Percentiles rank a stretch among this genome's conserved stretches.
Conservation (phyloP, 306 rosid species). For the Elaeagnus macrophylla region DNA sequence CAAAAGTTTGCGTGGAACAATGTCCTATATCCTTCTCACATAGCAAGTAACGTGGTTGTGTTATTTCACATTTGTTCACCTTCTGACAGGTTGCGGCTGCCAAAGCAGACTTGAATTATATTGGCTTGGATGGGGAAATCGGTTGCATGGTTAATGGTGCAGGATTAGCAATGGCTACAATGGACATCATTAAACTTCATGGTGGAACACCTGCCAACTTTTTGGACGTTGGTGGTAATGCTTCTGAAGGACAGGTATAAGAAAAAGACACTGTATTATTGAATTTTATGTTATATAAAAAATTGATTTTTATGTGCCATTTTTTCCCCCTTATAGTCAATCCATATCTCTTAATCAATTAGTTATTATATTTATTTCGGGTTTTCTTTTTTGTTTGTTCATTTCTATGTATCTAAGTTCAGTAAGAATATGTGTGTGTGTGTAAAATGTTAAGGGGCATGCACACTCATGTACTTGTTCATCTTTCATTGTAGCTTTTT, state of each 20-base stretch:
- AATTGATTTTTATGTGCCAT: not conserved
- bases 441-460: not conserved
- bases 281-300: slow-evolving; percentile 1
- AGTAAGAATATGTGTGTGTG: no score
- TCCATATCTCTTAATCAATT: no score
- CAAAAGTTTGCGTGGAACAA: not conserved
- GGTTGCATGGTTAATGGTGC: slow-evolving; percentile 99
- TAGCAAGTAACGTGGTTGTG: not conserved
- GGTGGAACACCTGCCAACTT: slow-evolving; percentile 99
- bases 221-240: slow-evolving; percentile 96
- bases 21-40: no score
- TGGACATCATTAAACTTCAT: slow-evolving; percentile 91
- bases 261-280: not conserved
- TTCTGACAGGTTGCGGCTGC: slow-evolving; percentile 77
- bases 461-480: not conserved
- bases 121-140: slow-evolving; percentile 97
- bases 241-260: slow-evolving; percentile 87
- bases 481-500: not conserved
- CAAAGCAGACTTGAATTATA: slow-evolving; percentile 88
- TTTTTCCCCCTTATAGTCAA: not conserved
- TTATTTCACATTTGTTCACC: slow-evolving; percentile 4
- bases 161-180: slow-evolving; percentile 97
- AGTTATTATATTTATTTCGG: no score
- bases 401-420: no score
- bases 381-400: no score